A percentile compares a stretch with the other conserved stretches of the same genome.
Conservation (phyloP, 2,329 filamentous ascomycete genomes). For the Penicillium sp. region DNA sequence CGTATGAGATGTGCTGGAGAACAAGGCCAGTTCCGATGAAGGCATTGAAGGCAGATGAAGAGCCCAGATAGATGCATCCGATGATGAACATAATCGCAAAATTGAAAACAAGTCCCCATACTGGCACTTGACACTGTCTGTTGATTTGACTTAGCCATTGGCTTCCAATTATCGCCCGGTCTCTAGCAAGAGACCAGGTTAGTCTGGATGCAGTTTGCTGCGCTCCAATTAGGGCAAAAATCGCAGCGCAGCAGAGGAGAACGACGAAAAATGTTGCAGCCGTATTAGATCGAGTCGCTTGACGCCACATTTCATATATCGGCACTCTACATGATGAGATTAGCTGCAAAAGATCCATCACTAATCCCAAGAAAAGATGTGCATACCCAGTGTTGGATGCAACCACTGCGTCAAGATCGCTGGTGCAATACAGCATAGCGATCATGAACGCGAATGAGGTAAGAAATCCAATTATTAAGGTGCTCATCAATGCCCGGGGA, state of each 20-base stretch:
- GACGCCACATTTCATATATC: slow-evolving; percentile 12
- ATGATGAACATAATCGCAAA: slow-evolving; percentile 14
- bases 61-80: slow-evolving; percentile 18
- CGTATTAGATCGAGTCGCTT: slow-evolving; percentile 5
- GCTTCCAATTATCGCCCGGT: slow-evolving; percentile 10
- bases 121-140: slow-evolving; percentile 20
- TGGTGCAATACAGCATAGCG: slow-evolving; percentile 56
- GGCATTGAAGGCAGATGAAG: slow-evolving; percentile 16
- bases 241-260: neutral
- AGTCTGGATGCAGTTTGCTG: slow-evolving; percentile 34
- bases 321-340: slow-evolving; percentile 3
- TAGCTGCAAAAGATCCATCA: neutral
- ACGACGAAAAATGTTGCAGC: slow-evolving; percentile 9
- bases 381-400: slow-evolving; percentile 40
- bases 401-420: slow-evolving; percentile 48
- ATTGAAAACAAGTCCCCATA: slow-evolving; percentile 27
- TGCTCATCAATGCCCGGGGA: slow-evolving; percentile 56
- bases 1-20: slow-evolving; percentile 12
- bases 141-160: slow-evolving; percentile 7
- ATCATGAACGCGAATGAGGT: slow-evolving; percentile 55
- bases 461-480: slow-evolving; percentile 54
- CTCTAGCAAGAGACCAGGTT: slow-evolving; percentile 34
- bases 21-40: slow-evolving; percentile 14
- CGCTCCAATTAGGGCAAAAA: slow-evolving; percentile 25
- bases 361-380: neutral